phyloP scores from a whole-genome alignment of 805 yeast species.

The Starmerella khaoyaiensis region DNA sequence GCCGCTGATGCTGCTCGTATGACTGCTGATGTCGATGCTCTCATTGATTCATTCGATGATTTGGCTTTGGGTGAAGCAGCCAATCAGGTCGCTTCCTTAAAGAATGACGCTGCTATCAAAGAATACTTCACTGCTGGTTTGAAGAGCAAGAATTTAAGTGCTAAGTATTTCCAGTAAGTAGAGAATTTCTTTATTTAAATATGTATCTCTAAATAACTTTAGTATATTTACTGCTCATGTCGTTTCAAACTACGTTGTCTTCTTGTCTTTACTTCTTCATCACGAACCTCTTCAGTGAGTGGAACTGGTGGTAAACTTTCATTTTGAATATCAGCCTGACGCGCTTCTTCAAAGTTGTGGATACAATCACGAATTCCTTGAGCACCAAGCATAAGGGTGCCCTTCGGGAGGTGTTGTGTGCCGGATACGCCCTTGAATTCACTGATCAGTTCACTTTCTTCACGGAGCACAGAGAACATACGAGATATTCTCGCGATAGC shows the following conservation, averaged over 20 bases:
- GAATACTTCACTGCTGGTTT: slow-evolving; percentile 18
- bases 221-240: slow-evolving; percentile 4
- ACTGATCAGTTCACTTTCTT: slow-evolving; percentile 75
- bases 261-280: slow-evolving; percentile 33
- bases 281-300: slow-evolving; percentile 40
- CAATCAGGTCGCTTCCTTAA: slow-evolving; percentile 47
- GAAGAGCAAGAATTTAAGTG: slow-evolving; percentile 18
- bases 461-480: slow-evolving; percentile 78
- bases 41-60: slow-evolving; percentile 74
- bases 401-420: slow-evolving; percentile 68
- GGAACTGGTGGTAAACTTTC: slow-evolving; percentile 72
- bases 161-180: slow-evolving; percentile 24
- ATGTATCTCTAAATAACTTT: neutral
- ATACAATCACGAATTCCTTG: slow-evolving; percentile 65
- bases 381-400: slow-evolving; percentile 68
- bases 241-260: slow-evolving; percentile 26
- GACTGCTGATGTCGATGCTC: slow-evolving; percentile 55
- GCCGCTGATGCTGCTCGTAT: slow-evolving; percentile 40
- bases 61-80: slow-evolving; percentile 65
- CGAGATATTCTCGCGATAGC: slow-evolving; percentile 95
- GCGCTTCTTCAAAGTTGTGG: slow-evolving; percentile 68
- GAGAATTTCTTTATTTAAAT: neutral
- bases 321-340: slow-evolving; percentile 62
- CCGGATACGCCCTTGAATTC: slow-evolving; percentile 61
- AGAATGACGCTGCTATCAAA: slow-evolving; percentile 42